A percentile compares a stretch with the other conserved stretches of the same genome.
phyloP scores from a whole-genome alignment of 2,329 filamentous ascomycete species.

The Hypoxylon sp. region DNA sequence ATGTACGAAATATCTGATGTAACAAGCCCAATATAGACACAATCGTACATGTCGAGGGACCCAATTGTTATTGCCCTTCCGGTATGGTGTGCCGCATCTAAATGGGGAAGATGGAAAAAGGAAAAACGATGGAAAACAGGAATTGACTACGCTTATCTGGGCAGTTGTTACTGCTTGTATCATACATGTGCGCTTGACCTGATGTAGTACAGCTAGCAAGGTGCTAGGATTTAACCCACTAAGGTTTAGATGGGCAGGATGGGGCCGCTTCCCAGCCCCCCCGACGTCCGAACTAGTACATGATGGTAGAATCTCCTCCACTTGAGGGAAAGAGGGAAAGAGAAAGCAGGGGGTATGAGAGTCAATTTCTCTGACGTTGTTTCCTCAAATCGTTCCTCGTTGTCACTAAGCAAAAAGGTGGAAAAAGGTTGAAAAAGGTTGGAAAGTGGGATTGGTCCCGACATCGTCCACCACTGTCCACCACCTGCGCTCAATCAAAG shows the following conservation, averaged over 20 bases:
- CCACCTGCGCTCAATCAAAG: conserved; percentile 25
- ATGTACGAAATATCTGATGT: conserved; percentile 39
- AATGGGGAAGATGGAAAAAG: background rate
- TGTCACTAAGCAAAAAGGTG: conserved; percentile 5
- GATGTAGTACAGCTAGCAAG: conserved; percentile 29
- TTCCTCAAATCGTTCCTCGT: conserved; percentile 36
- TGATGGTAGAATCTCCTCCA: conserved; percentile 6
- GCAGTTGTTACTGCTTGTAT: conserved; percentile 34
- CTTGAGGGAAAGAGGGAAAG: conserved; percentile 14
- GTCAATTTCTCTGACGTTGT: conserved; percentile 39
- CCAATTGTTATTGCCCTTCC: conserved; percentile 4
- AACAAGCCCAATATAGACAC: conserved; percentile 29
- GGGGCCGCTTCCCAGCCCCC: conserved; percentile 37
- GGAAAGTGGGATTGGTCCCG: conserved; percentile 21
- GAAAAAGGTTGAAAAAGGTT: conserved; percentile 28
- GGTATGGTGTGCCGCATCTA: conserved; percentile 2
- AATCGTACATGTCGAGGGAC: conserved; percentile 18
- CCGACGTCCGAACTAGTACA: conserved; percentile 29
- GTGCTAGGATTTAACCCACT: conserved; percentile 24
- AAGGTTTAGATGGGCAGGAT: conserved; percentile 37
- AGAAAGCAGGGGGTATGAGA: background rate
- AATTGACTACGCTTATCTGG: conserved; percentile 31
- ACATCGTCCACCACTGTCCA: conserved; percentile 5
- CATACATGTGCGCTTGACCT: conserved; percentile 31
- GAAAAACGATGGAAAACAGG: conserved; percentile 11